Evolutionary conservation across 495 filamentous ascomycete species (phyloP).

Genomic region (Penicillium antarcticum): DNA sequence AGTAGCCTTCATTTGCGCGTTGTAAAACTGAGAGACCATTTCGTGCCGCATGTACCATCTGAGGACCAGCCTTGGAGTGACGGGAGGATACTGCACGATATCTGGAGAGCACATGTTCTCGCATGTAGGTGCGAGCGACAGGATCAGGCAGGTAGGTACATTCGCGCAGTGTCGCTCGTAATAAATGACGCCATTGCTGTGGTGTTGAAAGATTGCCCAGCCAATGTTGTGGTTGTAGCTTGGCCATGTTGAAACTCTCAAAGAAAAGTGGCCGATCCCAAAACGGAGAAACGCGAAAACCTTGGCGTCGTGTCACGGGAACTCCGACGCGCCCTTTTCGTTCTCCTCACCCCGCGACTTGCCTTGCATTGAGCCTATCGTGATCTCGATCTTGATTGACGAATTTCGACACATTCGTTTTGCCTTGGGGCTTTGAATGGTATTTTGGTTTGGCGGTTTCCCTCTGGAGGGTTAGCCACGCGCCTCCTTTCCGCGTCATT

Average conservation of each 20-base stretch:
- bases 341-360: constrained; percentile 19
- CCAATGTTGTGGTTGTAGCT: constrained; percentile 24
- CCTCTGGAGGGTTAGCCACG: constrained; percentile 31
- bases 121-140: constrained; percentile 58
- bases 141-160: constrained; percentile 79
- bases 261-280: constrained; percentile 24
- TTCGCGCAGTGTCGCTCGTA: constrained; percentile 79
- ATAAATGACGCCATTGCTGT: constrained; percentile 56
- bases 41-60: constrained; percentile 23
- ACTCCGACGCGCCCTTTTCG: constrained; percentile 33
- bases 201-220: constrained; percentile 7
- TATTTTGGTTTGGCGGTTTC: constrained; percentile 20
- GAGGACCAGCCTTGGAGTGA: constrained; percentile 1
- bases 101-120: constrained; percentile 52
- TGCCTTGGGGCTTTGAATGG: constrained; percentile 12
- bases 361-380: constrained; percentile 25
- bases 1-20: constrained; percentile 64
- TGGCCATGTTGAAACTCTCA: constrained; percentile 17
- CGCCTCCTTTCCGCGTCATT: constrained; percentile 37
- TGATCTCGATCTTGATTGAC: constrained; percentile 2
- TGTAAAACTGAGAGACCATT: constrained; percentile 36
- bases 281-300: constrained; percentile 30
- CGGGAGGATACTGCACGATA: constrained; percentile 40
- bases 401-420: constrained; percentile 14
- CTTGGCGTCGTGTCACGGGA: constrained; percentile 28